Conservation (phyloP, 1,139 yeast genomes). For the Nakaseomyces kungkrabaensis region DNA sequence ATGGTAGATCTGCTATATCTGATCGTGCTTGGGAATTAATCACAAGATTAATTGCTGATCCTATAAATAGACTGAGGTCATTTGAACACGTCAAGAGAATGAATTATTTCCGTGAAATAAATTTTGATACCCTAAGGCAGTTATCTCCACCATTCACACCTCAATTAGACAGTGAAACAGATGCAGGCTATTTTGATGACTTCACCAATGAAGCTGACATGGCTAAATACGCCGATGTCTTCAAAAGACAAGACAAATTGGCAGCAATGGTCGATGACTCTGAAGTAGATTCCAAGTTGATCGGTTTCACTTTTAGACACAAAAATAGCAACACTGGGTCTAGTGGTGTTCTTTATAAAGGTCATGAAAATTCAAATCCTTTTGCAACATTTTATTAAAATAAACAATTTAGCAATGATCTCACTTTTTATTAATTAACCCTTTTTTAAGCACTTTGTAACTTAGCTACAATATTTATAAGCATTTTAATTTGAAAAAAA, state of each 20-base stretch:
- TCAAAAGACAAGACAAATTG: constrained; percentile 77
- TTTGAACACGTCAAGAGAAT: constrained; percentile 74
- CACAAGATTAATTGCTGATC: constrained; percentile 68
- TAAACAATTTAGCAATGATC: too few species aligned
- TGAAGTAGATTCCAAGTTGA: constrained; percentile 61
- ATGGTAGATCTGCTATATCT: constrained; percentile 84
- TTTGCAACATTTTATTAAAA: constrained; percentile 33
- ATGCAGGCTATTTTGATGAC: constrained; percentile 98
- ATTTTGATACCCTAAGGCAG: constrained; percentile 61
- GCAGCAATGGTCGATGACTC: constrained; percentile 71
- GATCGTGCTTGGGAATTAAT: constrained; percentile 95
- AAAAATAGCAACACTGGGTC: constrained; percentile 44
- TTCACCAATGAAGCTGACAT: constrained; percentile 93
- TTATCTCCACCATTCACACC: constrained; percentile 92
- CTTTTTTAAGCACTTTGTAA: background rate
- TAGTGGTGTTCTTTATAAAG: constrained; percentile 32
- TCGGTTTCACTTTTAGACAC: constrained; percentile 95
- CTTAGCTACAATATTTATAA: background rate
- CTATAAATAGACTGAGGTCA: constrained; percentile 60
- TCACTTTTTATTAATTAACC: background rate
- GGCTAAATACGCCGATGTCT: constrained; percentile 96
- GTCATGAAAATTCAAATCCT: constrained; percentile 32
- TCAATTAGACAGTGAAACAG: constrained; percentile 90
- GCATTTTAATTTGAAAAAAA: background rate
- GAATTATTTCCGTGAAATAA: constrained; percentile 75